A percentile compares a stretch with the other conserved stretches of the same genome.
Evolutionary conservation across 2,329 filamentous ascomycete genomes (phyloP).

Genomic region (Epichloe elymi): DNA sequence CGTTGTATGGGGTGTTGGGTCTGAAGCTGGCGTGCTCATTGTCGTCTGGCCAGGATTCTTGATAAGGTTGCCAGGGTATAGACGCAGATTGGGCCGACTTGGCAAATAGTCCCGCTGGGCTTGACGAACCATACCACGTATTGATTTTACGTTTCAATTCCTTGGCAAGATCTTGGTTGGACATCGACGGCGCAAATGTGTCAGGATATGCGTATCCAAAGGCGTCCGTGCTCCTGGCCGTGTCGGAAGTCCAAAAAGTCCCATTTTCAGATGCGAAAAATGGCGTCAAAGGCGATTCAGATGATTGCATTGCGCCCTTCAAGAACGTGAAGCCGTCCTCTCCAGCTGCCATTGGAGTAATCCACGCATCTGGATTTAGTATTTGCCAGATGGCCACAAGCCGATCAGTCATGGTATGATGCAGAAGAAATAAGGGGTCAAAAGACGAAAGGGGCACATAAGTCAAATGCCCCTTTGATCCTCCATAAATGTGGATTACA

Average conservation of each 20-base stretch:
- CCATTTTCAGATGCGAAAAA: constrained; percentile 47
- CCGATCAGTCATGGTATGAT: constrained; percentile 65
- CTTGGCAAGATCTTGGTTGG: constrained; percentile 16
- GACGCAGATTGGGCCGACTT: not conserved
- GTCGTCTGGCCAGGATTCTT: not conserved
- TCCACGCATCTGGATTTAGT: constrained; percentile 55
- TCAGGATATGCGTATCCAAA: constrained; percentile 71
- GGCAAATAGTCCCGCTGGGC: constrained; percentile 12
- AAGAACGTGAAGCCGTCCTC: constrained; percentile 48
- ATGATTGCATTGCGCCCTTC: constrained; percentile 39
- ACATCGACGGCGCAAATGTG: constrained; percentile 19
- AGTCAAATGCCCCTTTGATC: constrained; percentile 52
- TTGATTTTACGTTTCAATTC: constrained; percentile 38
- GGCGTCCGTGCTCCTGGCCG: constrained; percentile 40
- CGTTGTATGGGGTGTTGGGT: constrained; percentile 16
- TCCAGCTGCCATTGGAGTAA: constrained; percentile 40
- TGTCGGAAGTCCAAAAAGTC: constrained; percentile 57
- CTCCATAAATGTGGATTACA: constrained; percentile 46
- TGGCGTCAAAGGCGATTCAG: constrained; percentile 47
- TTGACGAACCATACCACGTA: constrained; percentile 24
- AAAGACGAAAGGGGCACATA: constrained; percentile 62
- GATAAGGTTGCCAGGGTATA: not conserved
- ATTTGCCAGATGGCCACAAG: constrained; percentile 66
- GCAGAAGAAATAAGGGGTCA: constrained; percentile 68
- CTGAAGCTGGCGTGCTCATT: not conserved